Base-by-base conservation (phyloP, 345 rosid species). In the Rhizophora mangle region DNA sequence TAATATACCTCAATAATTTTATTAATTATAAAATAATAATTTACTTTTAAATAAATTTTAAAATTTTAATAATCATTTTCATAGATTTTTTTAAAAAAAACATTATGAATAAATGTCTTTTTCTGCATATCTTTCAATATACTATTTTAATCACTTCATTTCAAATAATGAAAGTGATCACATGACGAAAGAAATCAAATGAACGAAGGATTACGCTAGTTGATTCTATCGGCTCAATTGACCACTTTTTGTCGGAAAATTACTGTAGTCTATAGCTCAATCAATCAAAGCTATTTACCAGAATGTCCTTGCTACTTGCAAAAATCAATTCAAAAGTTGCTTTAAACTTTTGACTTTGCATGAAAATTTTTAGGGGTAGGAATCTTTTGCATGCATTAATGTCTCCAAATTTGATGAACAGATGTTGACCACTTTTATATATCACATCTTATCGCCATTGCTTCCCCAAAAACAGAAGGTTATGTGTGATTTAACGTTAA, bases 271-370 rank as follows among this genome's bases (percentile, higher is more conserved):
- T 39, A 18, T 2, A 11, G 29, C 26, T 56, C 24, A 56, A 56
- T 56, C 60, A 10, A 24, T 11, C 49, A 11, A 56, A 21, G 29
- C 30, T 39, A 36, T 13, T 27, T 53, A 53, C 16, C 47, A 58
- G 58, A 37, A 66, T 15, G 64, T 65, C 53, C 56, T 32, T 52
- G 20, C n/a, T 56, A 37, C 27, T 10, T 49, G 69, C 63, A 34
- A 60, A 72, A 66, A 54, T 55, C 58, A 64, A 69, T 54, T 39
- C 62, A 58, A 71, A 60, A 47, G 62, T 43, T 26, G 55, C n/a
- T 54, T 64, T 64, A 56, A 71, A 18, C 70, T 71, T 75, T 75
- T 71, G 76, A 74, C 76, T 74, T 74, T 51, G 60, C 43, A 15
- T 5, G 37, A 21, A 56, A 64, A 64, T 9, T 55, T 32, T 64